phyloP scores from a whole-genome alignment of 1,284 basidiomycete species.

The Mycosarcoma mackinlayi region DNA sequence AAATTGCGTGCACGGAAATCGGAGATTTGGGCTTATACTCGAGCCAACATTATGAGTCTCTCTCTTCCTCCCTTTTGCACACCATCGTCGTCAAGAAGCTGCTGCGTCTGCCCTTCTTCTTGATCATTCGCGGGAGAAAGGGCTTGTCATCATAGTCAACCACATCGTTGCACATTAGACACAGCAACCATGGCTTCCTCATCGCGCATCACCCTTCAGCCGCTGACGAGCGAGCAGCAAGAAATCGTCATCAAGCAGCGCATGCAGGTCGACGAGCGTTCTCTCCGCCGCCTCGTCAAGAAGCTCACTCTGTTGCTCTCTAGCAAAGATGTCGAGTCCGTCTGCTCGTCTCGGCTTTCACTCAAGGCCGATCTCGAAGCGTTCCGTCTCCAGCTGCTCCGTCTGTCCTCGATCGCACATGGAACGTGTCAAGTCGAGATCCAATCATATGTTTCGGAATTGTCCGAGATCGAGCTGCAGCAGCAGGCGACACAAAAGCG shows the following conservation, averaged over 20 bases:
- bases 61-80: neutral
- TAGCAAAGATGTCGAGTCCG: slow-evolving; percentile 19
- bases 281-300: slow-evolving; percentile 33
- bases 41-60: neutral
- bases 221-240: slow-evolving; percentile 40
- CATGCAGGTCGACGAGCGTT: slow-evolving; percentile 41
- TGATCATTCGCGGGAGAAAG: neutral
- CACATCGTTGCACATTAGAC: neutral
- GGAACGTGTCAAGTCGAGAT: slow-evolving; percentile 32
- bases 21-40: neutral
- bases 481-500: slow-evolving; percentile 31
- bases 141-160: no score
- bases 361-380: slow-evolving; percentile 46
- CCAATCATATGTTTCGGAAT: slow-evolving; percentile 19
- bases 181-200: slow-evolving; percentile 24
- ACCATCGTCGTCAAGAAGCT: neutral
- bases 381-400: slow-evolving; percentile 17
- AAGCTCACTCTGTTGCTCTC: slow-evolving; percentile 36
- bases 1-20: slow-evolving; percentile 6
- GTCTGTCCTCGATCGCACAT: slow-evolving; percentile 29
- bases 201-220: slow-evolving; percentile 18
- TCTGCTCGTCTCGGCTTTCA: slow-evolving; percentile 21
- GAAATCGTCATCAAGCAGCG: slow-evolving; percentile 40
- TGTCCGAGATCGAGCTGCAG: slow-evolving; percentile 28
- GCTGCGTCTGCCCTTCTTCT: neutral